phyloP scores from a whole-genome alignment of 129 eudicot genomes.

The Saposhnikovia divaricata region DNA sequence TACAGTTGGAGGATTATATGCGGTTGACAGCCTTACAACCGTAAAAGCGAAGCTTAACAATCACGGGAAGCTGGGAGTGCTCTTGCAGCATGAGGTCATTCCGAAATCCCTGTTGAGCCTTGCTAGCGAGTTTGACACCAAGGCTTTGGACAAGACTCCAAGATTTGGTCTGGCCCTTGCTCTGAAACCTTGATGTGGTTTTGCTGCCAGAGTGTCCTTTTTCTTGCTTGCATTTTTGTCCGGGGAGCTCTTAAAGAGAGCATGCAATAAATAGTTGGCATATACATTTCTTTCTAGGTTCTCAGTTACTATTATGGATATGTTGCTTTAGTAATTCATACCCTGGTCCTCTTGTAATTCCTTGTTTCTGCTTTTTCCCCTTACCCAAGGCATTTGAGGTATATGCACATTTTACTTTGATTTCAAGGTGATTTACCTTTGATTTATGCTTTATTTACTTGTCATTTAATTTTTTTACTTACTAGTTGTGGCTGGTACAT shows the following conservation, averaged over 20 bases:
- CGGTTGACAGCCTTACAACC: conserved; percentile 54
- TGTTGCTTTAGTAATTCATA: conserved; percentile 3
- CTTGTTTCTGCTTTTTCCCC: neutral
- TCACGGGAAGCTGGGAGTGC: conserved; percentile 71
- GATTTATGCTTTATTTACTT: no score
- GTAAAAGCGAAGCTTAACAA: conserved; percentile 83
- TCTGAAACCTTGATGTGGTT: conserved; percentile 54
- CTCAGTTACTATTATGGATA: neutral
- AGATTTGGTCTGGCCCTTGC: conserved; percentile 79
- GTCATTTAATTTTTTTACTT: neutral
- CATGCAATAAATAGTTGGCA: conserved; percentile 10
- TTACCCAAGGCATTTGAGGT: neutral
- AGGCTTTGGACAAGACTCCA: conserved; percentile 85
- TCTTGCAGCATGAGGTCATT: conserved; percentile 79
- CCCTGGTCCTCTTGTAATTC: neutral
- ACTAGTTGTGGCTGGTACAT: neutral
- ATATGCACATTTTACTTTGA: neutral
- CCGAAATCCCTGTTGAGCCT: conserved; percentile 68
- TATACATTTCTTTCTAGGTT: conserved; percentile 6
- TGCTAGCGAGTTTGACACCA: conserved; percentile 82
- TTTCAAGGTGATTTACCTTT: neutral
- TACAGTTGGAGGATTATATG: conserved; percentile 76
- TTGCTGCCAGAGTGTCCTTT: neutral
- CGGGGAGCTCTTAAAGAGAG: conserved; percentile 9
- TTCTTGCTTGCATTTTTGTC: neutral